A percentile compares a stretch with the other conserved stretches of the same genome.
Evolutionary conservation across 179 eudicot genomes (phyloP).

Genomic region (Gypsophila paniculata): DNA sequence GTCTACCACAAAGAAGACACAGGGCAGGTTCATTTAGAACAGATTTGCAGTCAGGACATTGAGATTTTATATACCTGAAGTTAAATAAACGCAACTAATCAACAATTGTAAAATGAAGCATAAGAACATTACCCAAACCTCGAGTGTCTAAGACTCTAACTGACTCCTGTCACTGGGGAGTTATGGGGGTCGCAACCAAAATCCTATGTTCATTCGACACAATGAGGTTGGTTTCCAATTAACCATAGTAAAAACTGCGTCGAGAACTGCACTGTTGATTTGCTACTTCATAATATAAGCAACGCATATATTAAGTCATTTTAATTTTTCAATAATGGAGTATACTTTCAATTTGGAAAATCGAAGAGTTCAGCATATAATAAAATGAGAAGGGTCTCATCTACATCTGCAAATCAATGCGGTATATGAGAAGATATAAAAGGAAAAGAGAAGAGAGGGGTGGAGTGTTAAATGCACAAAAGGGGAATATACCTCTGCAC

Average conservation of each 20-base stretch:
- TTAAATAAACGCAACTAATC: background rate
- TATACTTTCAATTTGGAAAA: background rate
- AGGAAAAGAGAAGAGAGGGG: background rate
- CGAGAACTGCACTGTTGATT: background rate
- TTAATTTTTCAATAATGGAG: background rate
- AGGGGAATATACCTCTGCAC: constrained; percentile 60
- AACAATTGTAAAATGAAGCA: background rate
- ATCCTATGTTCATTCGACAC: background rate
- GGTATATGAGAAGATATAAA: background rate
- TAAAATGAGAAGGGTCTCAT: background rate
- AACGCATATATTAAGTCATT: background rate
- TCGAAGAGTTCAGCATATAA: background rate
- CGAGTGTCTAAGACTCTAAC: too few relatives aligned
- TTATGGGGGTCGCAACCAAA: background rate
- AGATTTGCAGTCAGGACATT: constrained; percentile 55
- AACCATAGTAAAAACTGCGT: background rate
- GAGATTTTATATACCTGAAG: constrained; percentile 71
- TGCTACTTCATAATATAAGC: background rate
- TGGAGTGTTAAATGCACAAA: background rate
- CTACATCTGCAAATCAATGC: background rate
- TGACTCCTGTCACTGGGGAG: background rate
- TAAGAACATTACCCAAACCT: background rate
- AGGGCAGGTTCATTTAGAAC: constrained; percentile 70
- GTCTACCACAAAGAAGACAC: constrained; percentile 84
- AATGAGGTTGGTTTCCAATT: background rate